A percentile compares a stretch with the other conserved stretches of the same genome.
phyloP scores from a whole-genome alignment of 129 eudicot species.

The Arctium lappa region DNA sequence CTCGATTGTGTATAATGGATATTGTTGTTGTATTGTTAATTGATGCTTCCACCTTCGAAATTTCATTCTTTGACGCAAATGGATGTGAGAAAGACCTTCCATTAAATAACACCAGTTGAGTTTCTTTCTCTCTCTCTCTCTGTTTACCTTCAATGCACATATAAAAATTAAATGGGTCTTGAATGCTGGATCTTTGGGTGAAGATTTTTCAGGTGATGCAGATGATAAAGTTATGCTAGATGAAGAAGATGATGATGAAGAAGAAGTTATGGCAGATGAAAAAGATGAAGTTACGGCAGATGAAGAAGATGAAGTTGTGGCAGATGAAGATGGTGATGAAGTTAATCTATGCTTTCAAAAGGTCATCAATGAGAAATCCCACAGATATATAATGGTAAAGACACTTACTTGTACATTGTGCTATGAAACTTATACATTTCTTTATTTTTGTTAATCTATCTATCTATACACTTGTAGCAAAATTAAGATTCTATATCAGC shows the following conservation, averaged over 20 bases:
- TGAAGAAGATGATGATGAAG: neutral
- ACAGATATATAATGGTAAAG: constrained; percentile 13
- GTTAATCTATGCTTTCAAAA: constrained; percentile 16
- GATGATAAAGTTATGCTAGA: neutral
- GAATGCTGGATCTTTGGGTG: neutral
- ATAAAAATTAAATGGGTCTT: neutral
- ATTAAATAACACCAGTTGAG: constrained; percentile 19
- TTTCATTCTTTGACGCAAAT: constrained; percentile 10
- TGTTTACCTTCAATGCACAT: neutral
- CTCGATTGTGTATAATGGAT: constrained; percentile 3
- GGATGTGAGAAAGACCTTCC: constrained; percentile 24
- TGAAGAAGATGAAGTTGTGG: neutral
- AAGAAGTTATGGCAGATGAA: neutral
- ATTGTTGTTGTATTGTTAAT: constrained; percentile 14
- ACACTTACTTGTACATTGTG: neutral
- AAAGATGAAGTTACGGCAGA: neutral
- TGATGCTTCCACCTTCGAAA: constrained; percentile 16
- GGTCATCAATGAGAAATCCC: neutral
- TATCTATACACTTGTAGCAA: neutral
- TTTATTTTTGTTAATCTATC: neutral
- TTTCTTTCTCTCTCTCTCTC: constrained; percentile 1
- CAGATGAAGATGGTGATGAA: neutral
- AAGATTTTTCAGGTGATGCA: constrained; percentile 19
- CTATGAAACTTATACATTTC: neutral
- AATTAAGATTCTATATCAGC: too few species aligned